Base-by-base conservation (phyloP, 257 asterid species). In the Oldenlandia corymbosa region DNA sequence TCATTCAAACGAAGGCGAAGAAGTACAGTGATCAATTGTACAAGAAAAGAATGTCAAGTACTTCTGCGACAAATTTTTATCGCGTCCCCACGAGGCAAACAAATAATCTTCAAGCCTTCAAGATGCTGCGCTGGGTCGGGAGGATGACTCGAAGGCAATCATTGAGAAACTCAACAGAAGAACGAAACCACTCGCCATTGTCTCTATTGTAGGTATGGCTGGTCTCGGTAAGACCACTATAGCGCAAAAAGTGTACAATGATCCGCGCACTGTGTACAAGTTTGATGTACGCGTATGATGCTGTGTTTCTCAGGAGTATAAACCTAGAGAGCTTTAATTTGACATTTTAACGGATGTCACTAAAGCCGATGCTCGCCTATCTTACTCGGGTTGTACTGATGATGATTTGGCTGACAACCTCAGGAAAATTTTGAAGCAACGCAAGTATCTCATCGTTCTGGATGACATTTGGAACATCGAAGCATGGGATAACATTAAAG, bases 391-490 rank as follows among this genome's bases (percentile, higher is more conserved):
- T 16, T 31, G 27, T 37, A 34, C 12, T 2, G 17, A 14, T 14
- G 65, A 53, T 6, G 64, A 71, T 4, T 26, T 74, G 17, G 24
- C 32, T 52, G 50, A 68, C 52, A 28, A 2, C 2, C 18, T 75
- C 11, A 27, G 60, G 50, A 47, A 45, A 62, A 37, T 39, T 7
- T 30, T 82, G 20, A 37, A 55, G 26, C 71, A 72, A 5, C 47
- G 28, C 13, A 71, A 65, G 47, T 81, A 75, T 39, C 70, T 81
- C 39, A 71, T 79, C 20, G 66, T 79, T 5, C 4, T 79, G 47
- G 84, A 82, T 48, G 84, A 76, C 12, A 58, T 79, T 5, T 79
- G 83, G 87, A 62, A 56, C 9, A 49, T 34, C 10, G 2, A 14
- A 2, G 67, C 12, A 2, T 59, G 62, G 65, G 9, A 71, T 20